Evolutionary conservation across 805 yeast genomes (phyloP).

Genomic region (Ogataea ganodermae): DNA sequence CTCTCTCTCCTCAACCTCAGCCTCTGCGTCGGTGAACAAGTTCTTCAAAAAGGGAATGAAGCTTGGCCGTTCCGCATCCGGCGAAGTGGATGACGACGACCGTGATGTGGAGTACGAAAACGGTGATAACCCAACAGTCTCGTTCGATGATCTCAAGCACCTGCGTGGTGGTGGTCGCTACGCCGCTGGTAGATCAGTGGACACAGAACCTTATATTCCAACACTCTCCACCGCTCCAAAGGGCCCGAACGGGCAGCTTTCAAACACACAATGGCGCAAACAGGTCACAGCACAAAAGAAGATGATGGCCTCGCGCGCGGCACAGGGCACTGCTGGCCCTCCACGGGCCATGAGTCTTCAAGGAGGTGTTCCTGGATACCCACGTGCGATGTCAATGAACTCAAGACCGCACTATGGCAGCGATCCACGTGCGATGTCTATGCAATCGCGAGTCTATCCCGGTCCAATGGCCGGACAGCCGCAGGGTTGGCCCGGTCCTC

Average conservation of each 20-base stretch:
- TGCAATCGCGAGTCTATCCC: slow-evolving; percentile 32
- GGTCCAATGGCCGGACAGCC: slow-evolving; percentile 7
- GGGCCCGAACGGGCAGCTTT: slow-evolving; percentile 36
- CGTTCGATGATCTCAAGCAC: slow-evolving; percentile 66
- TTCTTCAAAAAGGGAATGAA: slow-evolving; percentile 44
- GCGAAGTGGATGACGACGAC: slow-evolving; percentile 30
- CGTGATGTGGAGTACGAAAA: slow-evolving; percentile 36
- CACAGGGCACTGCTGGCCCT: slow-evolving; percentile 25
- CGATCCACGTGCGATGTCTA: slow-evolving; percentile 51
- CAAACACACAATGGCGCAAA: slow-evolving; percentile 67
- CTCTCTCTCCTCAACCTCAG: slow-evolving; percentile 29
- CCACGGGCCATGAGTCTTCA: slow-evolving; percentile 41
- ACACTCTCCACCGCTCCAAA: slow-evolving; percentile 47
- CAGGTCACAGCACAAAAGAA: slow-evolving; percentile 70
- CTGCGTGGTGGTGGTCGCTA: slow-evolving; percentile 68
- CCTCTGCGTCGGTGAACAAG: slow-evolving; percentile 37
- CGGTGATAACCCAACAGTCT: slow-evolving; percentile 38
- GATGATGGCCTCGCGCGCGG: slow-evolving; percentile 40
- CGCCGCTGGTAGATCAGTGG: slow-evolving; percentile 46
- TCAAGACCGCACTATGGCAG: slow-evolving; percentile 18
- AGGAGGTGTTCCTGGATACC: slow-evolving; percentile 20
- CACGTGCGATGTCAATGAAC: slow-evolving; percentile 34
- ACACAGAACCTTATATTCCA: slow-evolving; percentile 76
- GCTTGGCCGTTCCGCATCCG: slow-evolving; percentile 29
- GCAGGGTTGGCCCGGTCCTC: slow-evolving; percentile 3